Conservation (phyloP, 805 yeast species). For the Millerozyma miso region DNA sequence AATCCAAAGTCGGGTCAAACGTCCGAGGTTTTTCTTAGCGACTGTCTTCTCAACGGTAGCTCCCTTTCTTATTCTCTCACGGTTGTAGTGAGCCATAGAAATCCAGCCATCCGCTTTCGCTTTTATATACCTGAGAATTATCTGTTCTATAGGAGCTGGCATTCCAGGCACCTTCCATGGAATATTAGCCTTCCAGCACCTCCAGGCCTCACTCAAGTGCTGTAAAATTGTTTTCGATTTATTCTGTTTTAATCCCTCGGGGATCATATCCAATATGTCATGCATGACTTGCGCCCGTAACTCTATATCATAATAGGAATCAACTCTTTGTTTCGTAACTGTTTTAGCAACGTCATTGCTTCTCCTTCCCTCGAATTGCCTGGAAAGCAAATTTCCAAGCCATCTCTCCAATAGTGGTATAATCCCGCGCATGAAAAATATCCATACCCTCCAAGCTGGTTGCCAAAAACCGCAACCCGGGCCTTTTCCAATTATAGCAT, state of each 20-base stretch:
- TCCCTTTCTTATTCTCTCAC: conserved; percentile 87
- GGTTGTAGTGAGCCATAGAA: conserved; percentile 84
- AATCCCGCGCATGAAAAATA: conserved; percentile 84
- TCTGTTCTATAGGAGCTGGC: conserved; percentile 83
- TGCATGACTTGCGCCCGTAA: conserved; percentile 91
- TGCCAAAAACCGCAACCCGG: conserved; percentile 99
- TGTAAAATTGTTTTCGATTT: conserved; percentile 85
- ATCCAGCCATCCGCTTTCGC: conserved; percentile 98
- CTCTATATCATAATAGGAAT: conserved; percentile 91
- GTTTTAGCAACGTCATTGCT: conserved; percentile 90
- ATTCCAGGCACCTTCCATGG: conserved; percentile 98
- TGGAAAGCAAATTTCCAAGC: conserved; percentile 84
- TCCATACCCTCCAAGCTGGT: conserved; percentile 98
- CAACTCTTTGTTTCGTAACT: conserved; percentile 91
- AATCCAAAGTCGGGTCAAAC: conserved; percentile 88
- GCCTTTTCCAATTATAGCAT: conserved; percentile 86
- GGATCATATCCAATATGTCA: conserved; percentile 95
- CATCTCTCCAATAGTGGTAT: conserved; percentile 91
- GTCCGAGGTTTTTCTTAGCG: conserved; percentile 87
- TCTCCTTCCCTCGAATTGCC: conserved; percentile 95
- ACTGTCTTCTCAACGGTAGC: conserved; percentile 91
- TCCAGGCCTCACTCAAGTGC: conserved; percentile 97
- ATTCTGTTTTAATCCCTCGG: conserved; percentile 85
- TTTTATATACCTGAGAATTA: conserved; percentile 83
- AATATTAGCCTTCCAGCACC: conserved; percentile 98